Evolutionary conservation across 2,329 filamentous ascomycete species (phyloP).

Genomic region (Leptodontidium sp.): DNA sequence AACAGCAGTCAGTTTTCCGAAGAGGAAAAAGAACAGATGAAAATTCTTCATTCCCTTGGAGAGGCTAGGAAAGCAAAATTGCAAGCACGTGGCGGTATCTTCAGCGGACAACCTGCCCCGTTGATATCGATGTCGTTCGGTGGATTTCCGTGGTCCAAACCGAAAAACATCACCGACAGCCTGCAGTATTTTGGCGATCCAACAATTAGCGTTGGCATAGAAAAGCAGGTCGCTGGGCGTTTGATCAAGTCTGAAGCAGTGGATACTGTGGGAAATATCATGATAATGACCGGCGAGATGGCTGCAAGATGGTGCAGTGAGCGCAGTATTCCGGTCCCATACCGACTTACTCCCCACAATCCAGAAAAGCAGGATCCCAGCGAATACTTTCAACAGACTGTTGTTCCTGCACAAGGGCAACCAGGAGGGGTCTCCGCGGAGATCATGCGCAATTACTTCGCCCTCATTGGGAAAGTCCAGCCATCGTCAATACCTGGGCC

Average conservation of each 20-base stretch:
- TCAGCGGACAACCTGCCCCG: background rate
- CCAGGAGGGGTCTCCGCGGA: slow-evolving; percentile 20
- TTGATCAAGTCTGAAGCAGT: slow-evolving; percentile 29
- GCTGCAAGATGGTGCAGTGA: slow-evolving; percentile 67
- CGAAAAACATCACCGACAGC: slow-evolving; percentile 7
- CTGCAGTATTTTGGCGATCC: slow-evolving; percentile 38
- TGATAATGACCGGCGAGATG: slow-evolving; percentile 69
- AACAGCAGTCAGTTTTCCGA: slow-evolving; percentile 46
- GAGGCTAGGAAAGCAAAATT: slow-evolving; percentile 45
- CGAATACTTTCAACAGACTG: slow-evolving; percentile 37
- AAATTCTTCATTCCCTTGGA: slow-evolving; percentile 57
- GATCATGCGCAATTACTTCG: slow-evolving; percentile 39
- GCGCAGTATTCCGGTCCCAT: slow-evolving; percentile 66
- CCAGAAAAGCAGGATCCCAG: slow-evolving; percentile 37
- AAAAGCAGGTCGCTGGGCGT: slow-evolving; percentile 33
- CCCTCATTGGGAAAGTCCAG: slow-evolving; percentile 58
- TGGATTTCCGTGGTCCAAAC: slow-evolving; percentile 21
- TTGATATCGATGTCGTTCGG: slow-evolving; percentile 33
- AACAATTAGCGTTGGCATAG: slow-evolving; percentile 36
- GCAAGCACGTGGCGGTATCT: slow-evolving; percentile 28
- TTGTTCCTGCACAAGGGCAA: slow-evolving; percentile 38
- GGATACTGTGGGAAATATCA: slow-evolving; percentile 57
- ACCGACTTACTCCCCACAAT: slow-evolving; percentile 50
- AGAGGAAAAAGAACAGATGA: slow-evolving; percentile 55
- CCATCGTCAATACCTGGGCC: slow-evolving; percentile 61